Percentiles rank a stretch among this genome's conserved stretches.
Conservation (phyloP, 2,329 filamentous ascomycete species). For the Boeremia lycopersici region DNA sequence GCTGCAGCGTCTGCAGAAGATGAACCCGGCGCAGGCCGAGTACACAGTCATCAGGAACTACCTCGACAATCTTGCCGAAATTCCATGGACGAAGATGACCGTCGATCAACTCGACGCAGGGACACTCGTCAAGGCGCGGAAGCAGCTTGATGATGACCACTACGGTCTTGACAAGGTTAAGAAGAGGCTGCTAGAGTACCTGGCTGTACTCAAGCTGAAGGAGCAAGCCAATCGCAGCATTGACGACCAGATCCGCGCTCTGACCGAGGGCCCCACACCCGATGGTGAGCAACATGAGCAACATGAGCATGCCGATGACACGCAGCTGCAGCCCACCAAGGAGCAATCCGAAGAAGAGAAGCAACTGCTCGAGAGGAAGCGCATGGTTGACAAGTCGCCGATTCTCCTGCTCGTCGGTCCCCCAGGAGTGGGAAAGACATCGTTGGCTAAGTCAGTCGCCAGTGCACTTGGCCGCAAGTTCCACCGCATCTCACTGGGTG, state of each 20-base stretch:
- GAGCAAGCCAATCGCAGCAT: constrained; percentile 85
- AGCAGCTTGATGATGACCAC: constrained; percentile 94
- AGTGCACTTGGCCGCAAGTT: constrained; percentile 93
- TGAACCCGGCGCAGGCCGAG: constrained; percentile 94
- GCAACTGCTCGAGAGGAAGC: constrained; percentile 77
- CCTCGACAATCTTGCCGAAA: constrained; percentile 89
- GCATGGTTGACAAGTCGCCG: constrained; percentile 91
- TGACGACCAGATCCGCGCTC: constrained; percentile 72
- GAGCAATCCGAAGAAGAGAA: constrained; percentile 62
- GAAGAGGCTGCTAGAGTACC: constrained; percentile 91
- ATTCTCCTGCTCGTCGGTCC: constrained; percentile 93
- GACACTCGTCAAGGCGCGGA: constrained; percentile 77
- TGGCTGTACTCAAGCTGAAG: constrained; percentile 95
- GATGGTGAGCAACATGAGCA: constrained; percentile 46
- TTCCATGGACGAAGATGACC: constrained; percentile 86
- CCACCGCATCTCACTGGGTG: constrained; percentile 93
- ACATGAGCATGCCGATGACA: constrained; percentile 47
- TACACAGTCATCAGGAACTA: constrained; percentile 94
- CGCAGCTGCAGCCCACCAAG: constrained; percentile 48
- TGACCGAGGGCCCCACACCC: constrained; percentile 52
- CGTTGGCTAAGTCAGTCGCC: constrained; percentile 89
- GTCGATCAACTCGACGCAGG: constrained; percentile 84
- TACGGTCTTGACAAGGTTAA: constrained; percentile 97
- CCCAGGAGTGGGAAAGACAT: constrained; percentile 95
- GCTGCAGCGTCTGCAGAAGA: constrained; percentile 85